Evolutionary conservation across 805 yeast species (phyloP).

Genomic region (Ogataea salicorniae): DNA sequence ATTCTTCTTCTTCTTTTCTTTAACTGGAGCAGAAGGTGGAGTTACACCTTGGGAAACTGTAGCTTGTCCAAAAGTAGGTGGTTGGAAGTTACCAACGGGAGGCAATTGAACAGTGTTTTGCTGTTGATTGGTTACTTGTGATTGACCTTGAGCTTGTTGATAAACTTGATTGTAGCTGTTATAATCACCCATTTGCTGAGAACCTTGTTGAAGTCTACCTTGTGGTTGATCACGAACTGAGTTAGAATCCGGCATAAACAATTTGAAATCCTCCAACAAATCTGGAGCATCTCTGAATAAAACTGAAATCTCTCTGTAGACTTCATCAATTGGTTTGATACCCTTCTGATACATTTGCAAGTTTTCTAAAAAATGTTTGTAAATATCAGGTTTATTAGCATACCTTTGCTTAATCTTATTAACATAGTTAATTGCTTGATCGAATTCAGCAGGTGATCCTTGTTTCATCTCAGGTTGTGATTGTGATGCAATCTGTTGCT

Average conservation of each 20-base stretch:
- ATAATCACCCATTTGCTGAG: conserved; percentile 16
- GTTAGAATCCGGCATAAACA: conserved; percentile 82
- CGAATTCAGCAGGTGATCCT: conserved; percentile 82
- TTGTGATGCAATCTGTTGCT: conserved; percentile 15
- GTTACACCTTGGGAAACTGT: conserved; percentile 11
- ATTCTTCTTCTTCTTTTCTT: conserved; percentile 26
- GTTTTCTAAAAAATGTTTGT: conserved; percentile 90
- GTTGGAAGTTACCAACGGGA: conserved; percentile 85
- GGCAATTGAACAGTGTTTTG: conserved; percentile 56
- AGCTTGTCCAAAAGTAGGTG: conserved; percentile 40
- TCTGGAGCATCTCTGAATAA: conserved; percentile 93
- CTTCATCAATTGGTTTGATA: conserved; percentile 92
- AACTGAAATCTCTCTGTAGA: conserved; percentile 85
- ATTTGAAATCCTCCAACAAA: conserved; percentile 87
- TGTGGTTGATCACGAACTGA: conserved; percentile 28
- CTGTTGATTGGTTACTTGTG: conserved; percentile 7
- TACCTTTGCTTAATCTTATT: conserved; percentile 93
- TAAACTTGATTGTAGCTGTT: conserved; percentile 12
- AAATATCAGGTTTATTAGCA: conserved; percentile 90
- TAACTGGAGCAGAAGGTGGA: conserved; percentile 18
- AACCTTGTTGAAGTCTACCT: conserved; percentile 14
- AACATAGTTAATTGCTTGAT: conserved; percentile 94
- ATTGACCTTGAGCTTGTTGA: conserved; percentile 16
- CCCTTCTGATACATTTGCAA: conserved; percentile 95
- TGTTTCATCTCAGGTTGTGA: conserved; percentile 25